A percentile compares a stretch with the other conserved stretches of the same genome.
Conservation (phyloP, 2,329 filamentous ascomycete species). For the Pestalotiopsis sp. region DNA sequence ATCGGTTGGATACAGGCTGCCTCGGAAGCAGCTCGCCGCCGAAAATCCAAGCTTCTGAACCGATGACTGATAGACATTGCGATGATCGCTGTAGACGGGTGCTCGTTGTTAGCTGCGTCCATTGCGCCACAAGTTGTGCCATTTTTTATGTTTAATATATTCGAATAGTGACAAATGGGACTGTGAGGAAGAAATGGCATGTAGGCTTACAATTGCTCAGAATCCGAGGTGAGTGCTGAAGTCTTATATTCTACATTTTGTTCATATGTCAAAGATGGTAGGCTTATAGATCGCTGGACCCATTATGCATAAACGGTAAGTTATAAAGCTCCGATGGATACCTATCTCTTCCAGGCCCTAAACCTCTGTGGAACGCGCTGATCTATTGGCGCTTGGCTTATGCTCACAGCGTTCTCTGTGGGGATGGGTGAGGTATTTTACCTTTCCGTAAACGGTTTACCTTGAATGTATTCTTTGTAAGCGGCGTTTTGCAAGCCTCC, state of each 20-base stretch:
- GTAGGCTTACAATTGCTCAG: too few relatives aligned
- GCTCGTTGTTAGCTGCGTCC: slow-evolving; percentile 26
- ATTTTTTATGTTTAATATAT: neutral
- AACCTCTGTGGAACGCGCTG: too few relatives aligned
- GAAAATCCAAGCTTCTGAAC: slow-evolving; percentile 44
- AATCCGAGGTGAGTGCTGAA: too few relatives aligned
- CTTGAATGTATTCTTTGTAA: neutral
- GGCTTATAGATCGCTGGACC: neutral
- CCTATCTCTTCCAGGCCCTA: too few relatives aligned
- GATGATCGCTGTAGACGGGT: slow-evolving; percentile 50
- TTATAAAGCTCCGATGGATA: neutral
- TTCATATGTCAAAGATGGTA: neutral
- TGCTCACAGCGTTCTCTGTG: too few relatives aligned
- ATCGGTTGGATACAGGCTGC: slow-evolving; percentile 50
- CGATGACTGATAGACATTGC: slow-evolving; percentile 44
- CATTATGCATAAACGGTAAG: neutral
- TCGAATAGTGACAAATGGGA: too few relatives aligned
- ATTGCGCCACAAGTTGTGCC: slow-evolving; percentile 12
- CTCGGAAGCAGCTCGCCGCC: slow-evolving; percentile 53
- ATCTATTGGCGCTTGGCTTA: too few relatives aligned
- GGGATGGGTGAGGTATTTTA: too few relatives aligned
- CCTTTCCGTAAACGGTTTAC: too few relatives aligned
- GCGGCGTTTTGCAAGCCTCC: neutral
- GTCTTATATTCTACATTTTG: neutral
- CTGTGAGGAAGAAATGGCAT: too few relatives aligned